Evolutionary conservation across 352 stramenopile genomes (phyloP).

Genomic region (Pythium utonaiense): DNA sequence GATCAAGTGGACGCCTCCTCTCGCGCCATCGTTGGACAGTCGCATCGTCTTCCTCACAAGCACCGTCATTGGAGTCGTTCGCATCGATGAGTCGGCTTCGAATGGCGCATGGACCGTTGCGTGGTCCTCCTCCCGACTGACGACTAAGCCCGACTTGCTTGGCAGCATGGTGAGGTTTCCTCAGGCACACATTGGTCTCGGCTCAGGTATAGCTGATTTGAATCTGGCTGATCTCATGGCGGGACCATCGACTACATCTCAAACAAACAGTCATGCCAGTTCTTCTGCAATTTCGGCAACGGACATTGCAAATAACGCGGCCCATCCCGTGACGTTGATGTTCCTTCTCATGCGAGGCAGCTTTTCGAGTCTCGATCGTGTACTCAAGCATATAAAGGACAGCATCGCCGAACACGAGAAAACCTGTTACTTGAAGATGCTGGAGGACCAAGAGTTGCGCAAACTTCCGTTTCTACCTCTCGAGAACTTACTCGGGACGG

Average conservation of each 20-base stretch:
- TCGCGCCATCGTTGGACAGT: conserved; percentile 45
- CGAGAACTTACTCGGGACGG: conserved; percentile 32
- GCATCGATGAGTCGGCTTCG: conserved; percentile 35
- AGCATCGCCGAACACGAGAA: conserved; percentile 70
- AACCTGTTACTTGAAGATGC: conserved; percentile 75
- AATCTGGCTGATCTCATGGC: conserved; percentile 51
- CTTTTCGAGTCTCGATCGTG: conserved; percentile 52
- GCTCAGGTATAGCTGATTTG: conserved; percentile 47
- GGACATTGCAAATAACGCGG: conserved; percentile 10
- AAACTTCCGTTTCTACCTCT: conserved; percentile 53
- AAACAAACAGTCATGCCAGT: background rate
- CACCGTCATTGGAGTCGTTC: conserved; percentile 60
- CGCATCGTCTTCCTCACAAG: conserved; percentile 64
- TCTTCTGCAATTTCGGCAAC: background rate
- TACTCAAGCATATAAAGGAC: conserved; percentile 53
- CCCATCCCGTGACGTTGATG: conserved; percentile 64
- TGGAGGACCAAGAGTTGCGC: conserved; percentile 41
- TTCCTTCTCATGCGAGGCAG: conserved; percentile 67
- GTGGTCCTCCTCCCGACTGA: conserved; percentile 65
- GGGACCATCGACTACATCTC: conserved; percentile 2
- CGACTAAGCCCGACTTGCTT: conserved; percentile 42
- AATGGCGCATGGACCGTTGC: conserved; percentile 51
- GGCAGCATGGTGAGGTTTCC: conserved; percentile 54
- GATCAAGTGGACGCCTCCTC: conserved; percentile 60
- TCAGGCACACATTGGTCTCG: conserved; percentile 41